Base-by-base conservation (phyloP, 192 early-diverging fungal genomes). In the Coemansia sp. region DNA sequence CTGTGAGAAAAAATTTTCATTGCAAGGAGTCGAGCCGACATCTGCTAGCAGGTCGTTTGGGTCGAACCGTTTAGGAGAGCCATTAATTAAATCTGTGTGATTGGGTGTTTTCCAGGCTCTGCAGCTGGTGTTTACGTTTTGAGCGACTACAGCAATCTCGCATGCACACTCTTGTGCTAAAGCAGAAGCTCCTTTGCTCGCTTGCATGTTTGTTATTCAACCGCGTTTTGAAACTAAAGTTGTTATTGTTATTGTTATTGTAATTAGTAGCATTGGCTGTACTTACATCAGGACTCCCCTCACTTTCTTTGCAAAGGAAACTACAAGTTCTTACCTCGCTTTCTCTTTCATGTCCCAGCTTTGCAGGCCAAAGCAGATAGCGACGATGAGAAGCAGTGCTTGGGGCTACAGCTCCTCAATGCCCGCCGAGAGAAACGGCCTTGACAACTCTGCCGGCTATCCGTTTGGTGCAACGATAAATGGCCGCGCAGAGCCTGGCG, bases 1-100 rank as follows among this genome's bases (percentile, higher is more conserved):
- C n/a, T 53, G 51, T 2, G 51, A n/a, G 20, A 22, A 53, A 53
- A 53, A 53, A 1, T 53, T 53, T 53, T 53, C 51, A 53, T 53
- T 5, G 32, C 32, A 32, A 32, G 32, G 44, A 45, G 44, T 45
- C 44, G 44, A 45, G 44, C 13, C 44, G 44, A 45, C 10, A 12
- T 14, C 10, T 45, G 44, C 5, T 45, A 32, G 32, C 32, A 32
- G 32, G 32, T 32, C 4, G 32, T 4, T 4, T 32, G 32, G 4
- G 32, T 32, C 32, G 32, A 32, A 32, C 32, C 32, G 32, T 32
- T 32, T 32, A 32, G 32, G 32, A 32, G 32, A 4, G 32, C 0
- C 1, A 32, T 2, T 4, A 32, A 32, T 32, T 32, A 32, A 32
- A 32, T 32, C 32, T 1, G 32, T 32, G 32, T 32, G 32, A 32